A percentile compares a stretch with the other conserved stretches of the same genome.
phyloP scores from a whole-genome alignment of 2,329 filamentous ascomycete species.

The Fusarium verrucosum region DNA sequence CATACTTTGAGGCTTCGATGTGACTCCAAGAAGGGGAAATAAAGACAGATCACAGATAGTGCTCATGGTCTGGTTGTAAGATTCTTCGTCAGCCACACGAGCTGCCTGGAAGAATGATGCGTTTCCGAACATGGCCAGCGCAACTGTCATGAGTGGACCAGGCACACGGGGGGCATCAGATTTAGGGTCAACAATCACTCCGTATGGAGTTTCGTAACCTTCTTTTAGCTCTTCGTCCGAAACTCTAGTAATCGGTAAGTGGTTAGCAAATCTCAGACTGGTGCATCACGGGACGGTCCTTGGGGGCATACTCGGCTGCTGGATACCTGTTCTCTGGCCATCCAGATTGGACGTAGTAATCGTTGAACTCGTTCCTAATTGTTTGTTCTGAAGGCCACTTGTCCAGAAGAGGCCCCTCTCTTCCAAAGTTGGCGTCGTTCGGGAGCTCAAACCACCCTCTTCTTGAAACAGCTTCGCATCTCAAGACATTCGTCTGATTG shows the following conservation, averaged over 20 bases:
- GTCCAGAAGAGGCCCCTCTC: not conserved
- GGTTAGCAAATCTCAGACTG: not conserved
- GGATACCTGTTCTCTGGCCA: not conserved
- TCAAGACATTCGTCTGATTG: no score
- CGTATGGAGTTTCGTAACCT: no score
- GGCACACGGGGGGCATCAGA: not conserved
- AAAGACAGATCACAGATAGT: not conserved
- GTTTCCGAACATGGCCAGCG: constrained; percentile 19
- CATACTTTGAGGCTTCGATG: fast-evolving
- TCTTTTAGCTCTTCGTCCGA: not conserved
- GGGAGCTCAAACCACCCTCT: constrained; percentile 29
- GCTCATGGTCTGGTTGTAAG: not conserved
- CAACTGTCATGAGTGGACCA: constrained; percentile 17
- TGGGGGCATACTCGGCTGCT: not conserved
- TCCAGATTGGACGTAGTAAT: not conserved
- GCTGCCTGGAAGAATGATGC: constrained; percentile 7
- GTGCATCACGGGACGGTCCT: not conserved
- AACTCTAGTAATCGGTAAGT: not conserved
- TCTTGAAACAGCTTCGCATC: constrained; percentile 19
- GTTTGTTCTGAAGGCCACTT: not conserved
- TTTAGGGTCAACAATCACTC: no score
- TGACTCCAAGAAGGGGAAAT: not conserved
- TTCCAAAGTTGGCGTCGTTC: constrained; percentile 6
- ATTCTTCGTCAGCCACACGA: not conserved
- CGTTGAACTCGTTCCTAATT: not conserved